A percentile compares a stretch with the other conserved stretches of the same genome.
Evolutionary conservation across 1,284 basidiomycete species (phyloP).

Genomic region (Ganoderma lingzhi): DNA sequence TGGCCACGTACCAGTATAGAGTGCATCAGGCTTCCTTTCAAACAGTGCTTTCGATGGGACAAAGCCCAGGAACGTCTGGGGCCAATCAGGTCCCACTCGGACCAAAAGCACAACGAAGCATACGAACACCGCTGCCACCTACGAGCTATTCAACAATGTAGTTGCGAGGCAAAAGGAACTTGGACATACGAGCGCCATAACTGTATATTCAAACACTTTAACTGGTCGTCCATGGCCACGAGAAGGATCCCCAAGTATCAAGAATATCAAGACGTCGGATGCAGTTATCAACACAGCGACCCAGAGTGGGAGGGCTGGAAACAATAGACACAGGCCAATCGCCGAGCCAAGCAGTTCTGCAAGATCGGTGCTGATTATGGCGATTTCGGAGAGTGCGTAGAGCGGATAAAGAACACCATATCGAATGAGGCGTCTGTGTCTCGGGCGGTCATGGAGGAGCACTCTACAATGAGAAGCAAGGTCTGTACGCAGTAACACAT

Average conservation of each 20-base stretch:
- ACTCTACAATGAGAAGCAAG: conserved; percentile 77
- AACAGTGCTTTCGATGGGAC: conserved; percentile 77
- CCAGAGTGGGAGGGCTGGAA: conserved; percentile 84
- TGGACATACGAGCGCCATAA: conserved; percentile 61
- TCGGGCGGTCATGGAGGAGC: conserved; percentile 71
- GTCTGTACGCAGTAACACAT: conserved; percentile 55
- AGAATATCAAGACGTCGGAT: conserved; percentile 83
- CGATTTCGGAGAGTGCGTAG: conserved; percentile 76
- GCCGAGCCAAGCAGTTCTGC: conserved; percentile 83
- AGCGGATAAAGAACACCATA: conserved; percentile 74
- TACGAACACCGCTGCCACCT: conserved; percentile 81
- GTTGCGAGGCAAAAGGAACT: conserved; percentile 26
- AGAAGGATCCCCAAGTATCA: conserved; percentile 69
- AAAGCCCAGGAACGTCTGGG: conserved; percentile 81
- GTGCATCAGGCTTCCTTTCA: conserved; percentile 53
- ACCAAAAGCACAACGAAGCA: conserved; percentile 84
- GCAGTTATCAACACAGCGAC: conserved; percentile 86
- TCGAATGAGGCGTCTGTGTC: conserved; percentile 65
- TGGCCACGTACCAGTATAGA: conserved; percentile 74
- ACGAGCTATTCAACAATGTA: conserved; percentile 16
- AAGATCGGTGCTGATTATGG: conserved; percentile 82
- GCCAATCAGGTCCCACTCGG: conserved; percentile 79
- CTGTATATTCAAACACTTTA: conserved; percentile 76
- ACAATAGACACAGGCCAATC: conserved; percentile 82
- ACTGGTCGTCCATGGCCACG: conserved; percentile 66